Base-by-base conservation (phyloP, 495 filamentous ascomycete genomes). In the Lophiostoma macrostomum region DNA sequence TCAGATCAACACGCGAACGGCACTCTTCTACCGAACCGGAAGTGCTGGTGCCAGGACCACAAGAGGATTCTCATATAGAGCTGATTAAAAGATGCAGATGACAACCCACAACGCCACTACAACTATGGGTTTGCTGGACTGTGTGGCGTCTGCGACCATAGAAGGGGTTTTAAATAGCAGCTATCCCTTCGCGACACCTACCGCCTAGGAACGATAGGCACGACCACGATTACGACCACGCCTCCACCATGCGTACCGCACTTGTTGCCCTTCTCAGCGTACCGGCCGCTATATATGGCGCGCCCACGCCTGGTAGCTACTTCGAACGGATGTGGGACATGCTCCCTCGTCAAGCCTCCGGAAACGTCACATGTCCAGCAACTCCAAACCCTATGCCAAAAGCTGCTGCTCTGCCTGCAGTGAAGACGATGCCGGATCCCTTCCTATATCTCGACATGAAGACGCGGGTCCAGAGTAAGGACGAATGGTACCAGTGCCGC, bases 401-500 rank as follows among this genome's bases (percentile, higher is more conserved):
- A 40, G 57, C 51, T 10, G 52, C 44, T 1, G 46, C 8, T 12
- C 51, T 56, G 12, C 39, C 57, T 31, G 20, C 52, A 1, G 16
- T 50, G 1, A 50, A 70, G 23, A 72, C 73, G 3, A 58, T 77
- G 3, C 76, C 75, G 5, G 75, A 76, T 52, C 75, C 75, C 0
- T 78, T 75, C 66, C 66, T 75, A 8, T 72, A 75, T 12, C 69
- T 77, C n/a, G 73, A 76, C 53, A 73, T 65, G 1, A 66, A 70
- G 55, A 67, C 71, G 56, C 66, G 74, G 31, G 67, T 78, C 42
- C 53, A 69, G 53, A 72, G 73, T 6, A 64, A 64, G 18, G 72
- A 76, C 20, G 70, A 78, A 53, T 78, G 75, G 74, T 76, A 74
- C 64, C 59, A 66, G 42, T 80, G 76, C 57, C 71, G 73, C 5